Percentiles rank a stretch among this genome's conserved stretches.
These are phyloP conservation scores for Aspergillus pseudonomiae DNA, from an alignment of 2,329 filamentous ascomycete genomes.

Conservation along the genomic window DNA sequence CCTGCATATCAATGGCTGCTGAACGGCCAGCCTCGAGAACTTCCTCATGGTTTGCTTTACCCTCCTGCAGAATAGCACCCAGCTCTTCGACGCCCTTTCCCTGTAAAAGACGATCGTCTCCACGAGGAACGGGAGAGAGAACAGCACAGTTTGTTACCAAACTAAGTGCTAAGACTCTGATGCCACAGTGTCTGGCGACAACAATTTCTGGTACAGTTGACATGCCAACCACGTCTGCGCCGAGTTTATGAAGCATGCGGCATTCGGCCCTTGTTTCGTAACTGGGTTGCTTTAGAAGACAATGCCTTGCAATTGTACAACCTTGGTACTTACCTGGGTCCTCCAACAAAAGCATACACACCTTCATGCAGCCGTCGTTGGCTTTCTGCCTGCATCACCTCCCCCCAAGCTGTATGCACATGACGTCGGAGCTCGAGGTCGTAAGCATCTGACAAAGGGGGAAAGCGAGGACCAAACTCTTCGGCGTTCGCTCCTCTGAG, in stretches of 20 bases:
- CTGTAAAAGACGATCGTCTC: slow-evolving; percentile 59
- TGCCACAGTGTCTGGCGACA: slow-evolving; percentile 65
- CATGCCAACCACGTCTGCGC: slow-evolving; percentile 73
- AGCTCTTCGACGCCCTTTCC: slow-evolving; percentile 54
- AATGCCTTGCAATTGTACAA: not conserved
- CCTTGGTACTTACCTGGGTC: slow-evolving; percentile 55
- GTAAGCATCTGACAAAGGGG: slow-evolving; percentile 67
- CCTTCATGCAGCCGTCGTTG: slow-evolving; percentile 63
- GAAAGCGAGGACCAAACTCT: slow-evolving; percentile 65
- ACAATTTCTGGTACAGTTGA: slow-evolving; percentile 71
- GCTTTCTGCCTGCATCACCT: slow-evolving; percentile 48
- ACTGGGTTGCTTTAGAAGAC: slow-evolving; percentile 32
- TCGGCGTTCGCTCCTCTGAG: slow-evolving; percentile 65
- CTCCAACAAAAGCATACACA: slow-evolving; percentile 66
- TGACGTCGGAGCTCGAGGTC: slow-evolving; percentile 62
- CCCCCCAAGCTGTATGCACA: slow-evolving; percentile 61
- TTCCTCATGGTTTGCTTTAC: slow-evolving; percentile 67
- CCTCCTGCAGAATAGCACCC: slow-evolving; percentile 58
- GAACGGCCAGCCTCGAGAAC: slow-evolving; percentile 63
- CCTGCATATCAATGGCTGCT: slow-evolving; percentile 67
- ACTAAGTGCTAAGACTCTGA: slow-evolving; percentile 66
- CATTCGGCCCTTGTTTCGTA: slow-evolving; percentile 70
- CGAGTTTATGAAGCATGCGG: slow-evolving; percentile 61
- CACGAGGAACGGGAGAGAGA: slow-evolving; percentile 60
- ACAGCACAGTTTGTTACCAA: slow-evolving; percentile 68